phyloP scores from a whole-genome alignment of 768 basidiomycete genomes.

The Mycena belliarum region DNA sequence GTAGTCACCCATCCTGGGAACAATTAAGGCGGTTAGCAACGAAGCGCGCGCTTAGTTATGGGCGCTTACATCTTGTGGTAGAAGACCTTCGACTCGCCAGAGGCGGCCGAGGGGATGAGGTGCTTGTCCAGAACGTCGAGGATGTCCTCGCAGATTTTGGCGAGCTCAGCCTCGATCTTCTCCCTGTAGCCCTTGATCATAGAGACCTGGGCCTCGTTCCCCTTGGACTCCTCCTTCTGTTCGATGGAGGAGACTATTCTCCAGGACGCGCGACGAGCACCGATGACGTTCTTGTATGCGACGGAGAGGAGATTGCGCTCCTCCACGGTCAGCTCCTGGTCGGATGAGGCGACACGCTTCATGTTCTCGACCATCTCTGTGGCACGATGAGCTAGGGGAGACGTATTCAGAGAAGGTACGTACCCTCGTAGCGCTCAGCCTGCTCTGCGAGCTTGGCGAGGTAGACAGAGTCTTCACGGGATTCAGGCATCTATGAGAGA shows the following conservation, averaged over 20 bases:
- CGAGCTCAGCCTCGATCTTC: conserved; percentile 96
- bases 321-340: conserved; percentile 97
- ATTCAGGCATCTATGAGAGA: conserved; percentile 66
- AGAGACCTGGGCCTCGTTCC: conserved; percentile 91
- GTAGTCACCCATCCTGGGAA: conserved; percentile 94
- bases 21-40: conserved; percentile 21
- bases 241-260: conserved; percentile 97
- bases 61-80: conserved; percentile 94
- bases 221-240: conserved; percentile 99
- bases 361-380: conserved; percentile 99
- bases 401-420: conserved; percentile 23
- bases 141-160: conserved; percentile 98
- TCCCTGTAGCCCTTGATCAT: conserved; percentile 99
- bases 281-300: conserved; percentile 99
- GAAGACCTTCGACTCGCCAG: conserved; percentile 98
- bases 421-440: conserved; percentile 98
- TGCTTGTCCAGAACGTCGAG: conserved; percentile 97
- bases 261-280: conserved; percentile 97
- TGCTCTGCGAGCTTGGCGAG: conserved; percentile 99
- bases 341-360: conserved; percentile 97
- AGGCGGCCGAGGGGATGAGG: conserved; percentile 94
- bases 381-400: conserved; percentile 16
- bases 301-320: conserved; percentile 98
- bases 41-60: not conserved
- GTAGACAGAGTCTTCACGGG: conserved; percentile 97